Base-by-base conservation (phyloP, 2,329 filamentous ascomycete species). In the Colletotrichum tabaci region DNA sequence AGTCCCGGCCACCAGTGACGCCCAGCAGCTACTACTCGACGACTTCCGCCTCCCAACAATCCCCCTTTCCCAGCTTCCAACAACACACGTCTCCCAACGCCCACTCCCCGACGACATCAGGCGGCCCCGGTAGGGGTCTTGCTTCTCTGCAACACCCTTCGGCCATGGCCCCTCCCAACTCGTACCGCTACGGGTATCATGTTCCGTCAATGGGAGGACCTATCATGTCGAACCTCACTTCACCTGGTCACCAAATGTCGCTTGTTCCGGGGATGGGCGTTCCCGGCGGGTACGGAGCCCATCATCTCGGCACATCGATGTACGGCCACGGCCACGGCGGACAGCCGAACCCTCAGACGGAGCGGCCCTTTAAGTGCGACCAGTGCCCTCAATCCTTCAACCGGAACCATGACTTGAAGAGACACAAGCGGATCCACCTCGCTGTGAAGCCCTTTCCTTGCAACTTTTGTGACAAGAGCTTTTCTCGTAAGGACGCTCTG, bases 381-480 rank as follows among this genome's bases (percentile, higher is more conserved):
- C 89, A 93, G 79, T 99, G 96, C 78, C 90, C 93, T 0, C 94
- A 97, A 80, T 95, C 94, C 47, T 99, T 99, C 84, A 98, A 97
- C 81, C 88, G 96, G 5, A 98, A 98, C 75, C 96, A 98, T 79
- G 96, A 98, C 79, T 82, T 98, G 76, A 99, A 99, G 84, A 89
- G 96, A 62, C 96, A 99, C 81, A 98, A 98, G 86, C 87, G 95
- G 61, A 98, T 98, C 71, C 96, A 99, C 82, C 83, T 98, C 69
- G 94, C 95, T 0, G 94, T 98, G 50, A 99, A 99, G 86, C 96
- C 96, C 0, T 98, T 96, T 81, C 95, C 95, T 0, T 99, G 96
- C 80, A 90, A 86, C 8, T 92, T 93, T 78, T 99, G 96, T 80
- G 95, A 97, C 73, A 98, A 98, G 88, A 96, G 94, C 80, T 99